Conservation (phyloP, 164 flowering plant genomes). For the Santalum album region DNA sequence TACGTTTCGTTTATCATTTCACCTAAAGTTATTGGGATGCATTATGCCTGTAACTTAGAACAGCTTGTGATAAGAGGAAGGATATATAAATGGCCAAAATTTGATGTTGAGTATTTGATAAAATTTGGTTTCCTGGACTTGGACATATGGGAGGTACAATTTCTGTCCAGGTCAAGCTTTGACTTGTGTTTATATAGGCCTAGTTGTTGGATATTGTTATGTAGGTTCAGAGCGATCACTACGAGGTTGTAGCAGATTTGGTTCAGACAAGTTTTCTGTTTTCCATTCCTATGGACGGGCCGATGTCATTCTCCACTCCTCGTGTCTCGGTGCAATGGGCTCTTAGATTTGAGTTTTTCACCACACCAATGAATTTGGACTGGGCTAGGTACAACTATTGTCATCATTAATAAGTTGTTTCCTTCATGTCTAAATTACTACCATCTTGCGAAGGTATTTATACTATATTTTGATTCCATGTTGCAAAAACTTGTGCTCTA, state of each 20-base stretch:
- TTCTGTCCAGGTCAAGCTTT: no score
- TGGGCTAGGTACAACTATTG: constrained; percentile 64
- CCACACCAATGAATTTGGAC: constrained; percentile 78
- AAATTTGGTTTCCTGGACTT: no score
- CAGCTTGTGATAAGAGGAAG: no score
- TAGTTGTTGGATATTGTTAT: constrained; percentile 3
- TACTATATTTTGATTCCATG: neutral
- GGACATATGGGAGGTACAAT: no score
- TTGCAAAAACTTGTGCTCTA: no score
- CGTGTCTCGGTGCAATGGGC: constrained; percentile 87
- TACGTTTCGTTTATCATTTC: no score
- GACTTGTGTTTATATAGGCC: neutral
- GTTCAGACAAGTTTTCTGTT: constrained; percentile 91
- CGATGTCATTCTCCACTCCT: constrained; percentile 90
- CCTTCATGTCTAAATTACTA: neutral
- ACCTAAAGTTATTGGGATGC: no score
- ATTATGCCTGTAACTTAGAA: no score
- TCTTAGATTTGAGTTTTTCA: constrained; percentile 88
- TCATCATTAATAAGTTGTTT: neutral
- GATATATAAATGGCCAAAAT: no score
- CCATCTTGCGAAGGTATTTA: neutral
- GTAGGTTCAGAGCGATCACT: constrained; percentile 89
- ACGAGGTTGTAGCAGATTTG: constrained; percentile 95
- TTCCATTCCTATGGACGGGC: constrained; percentile 95
- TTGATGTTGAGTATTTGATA: no score